These are phyloP conservation scores for Scenedesmus sp. DNA, from an alignment of 163 green algal genomes.

Conservation along the genomic window DNA sequence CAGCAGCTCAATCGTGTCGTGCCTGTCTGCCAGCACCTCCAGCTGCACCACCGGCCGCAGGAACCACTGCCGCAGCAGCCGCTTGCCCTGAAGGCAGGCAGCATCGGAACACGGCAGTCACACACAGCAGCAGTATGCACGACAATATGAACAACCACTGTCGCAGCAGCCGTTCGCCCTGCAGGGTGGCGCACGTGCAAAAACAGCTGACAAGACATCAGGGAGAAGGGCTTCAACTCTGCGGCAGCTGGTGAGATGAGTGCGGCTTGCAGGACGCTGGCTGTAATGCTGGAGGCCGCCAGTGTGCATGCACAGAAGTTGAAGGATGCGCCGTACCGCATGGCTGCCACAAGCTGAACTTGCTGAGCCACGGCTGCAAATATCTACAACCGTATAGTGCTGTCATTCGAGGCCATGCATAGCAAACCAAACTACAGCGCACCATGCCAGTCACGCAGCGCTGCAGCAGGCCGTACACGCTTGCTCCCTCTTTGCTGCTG, in stretches of 20 bases:
- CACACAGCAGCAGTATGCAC: neutral
- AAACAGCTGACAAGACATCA: too few relatives aligned
- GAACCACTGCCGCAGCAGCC: constrained; percentile 87
- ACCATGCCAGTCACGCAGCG: constrained; percentile 77
- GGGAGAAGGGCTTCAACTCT: too few relatives aligned
- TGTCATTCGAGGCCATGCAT: too few relatives aligned
- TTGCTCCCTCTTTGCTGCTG: constrained; percentile 90
- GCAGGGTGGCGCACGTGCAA: too few relatives aligned
- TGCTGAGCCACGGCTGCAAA: too few relatives aligned
- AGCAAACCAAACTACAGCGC: neutral
- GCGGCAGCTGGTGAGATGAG: too few relatives aligned
- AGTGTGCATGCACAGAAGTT: too few relatives aligned
- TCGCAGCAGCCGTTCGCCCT: neutral
- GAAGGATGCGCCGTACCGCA: too few relatives aligned
- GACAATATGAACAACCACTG: neutral
- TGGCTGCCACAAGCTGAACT: too few relatives aligned
- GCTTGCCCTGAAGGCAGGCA: constrained; percentile 63
- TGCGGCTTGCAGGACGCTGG: too few relatives aligned
- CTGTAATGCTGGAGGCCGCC: too few relatives aligned
- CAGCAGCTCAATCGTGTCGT: constrained; percentile 80
- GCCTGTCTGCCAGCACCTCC: constrained; percentile 74
- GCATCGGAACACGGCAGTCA: neutral
- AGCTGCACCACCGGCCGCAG: constrained; percentile 85
- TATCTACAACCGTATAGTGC: too few relatives aligned
- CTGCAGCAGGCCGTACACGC: constrained; percentile 85